Base-by-base conservation (phyloP, 345 rosid genomes). In the Eucalyptus tenuipes region DNA sequence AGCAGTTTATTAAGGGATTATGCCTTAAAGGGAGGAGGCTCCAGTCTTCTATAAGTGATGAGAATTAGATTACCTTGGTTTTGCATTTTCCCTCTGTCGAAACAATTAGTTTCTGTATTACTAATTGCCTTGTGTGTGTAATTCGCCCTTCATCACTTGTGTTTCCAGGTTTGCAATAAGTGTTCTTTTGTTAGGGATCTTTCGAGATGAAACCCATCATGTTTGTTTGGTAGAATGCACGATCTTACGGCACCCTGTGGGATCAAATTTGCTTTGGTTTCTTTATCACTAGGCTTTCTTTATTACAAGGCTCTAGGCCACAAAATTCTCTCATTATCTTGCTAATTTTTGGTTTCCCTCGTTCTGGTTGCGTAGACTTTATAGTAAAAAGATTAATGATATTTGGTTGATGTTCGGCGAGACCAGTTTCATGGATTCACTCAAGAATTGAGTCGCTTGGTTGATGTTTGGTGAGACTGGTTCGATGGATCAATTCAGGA, bases 111-210 rank as follows among this genome's bases (percentile, higher is more conserved):
- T 17, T 71, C 8, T 33, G 14, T 2, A 37, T 37, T 37, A 37
- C 45, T 18, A 71, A 71, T 10, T 52, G 25, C 44, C 81, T 18
- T 17, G 45, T 37, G 45, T 20, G 11, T 37, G 7, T 33, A 71
- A 71, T 37, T 71, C 44, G 45, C 22, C 45, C 81, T 24, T 85
- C 33, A 7, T 87, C 57, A 25, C 68, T 10, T 53, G 25, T 89
- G 4, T 64, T 96, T 40, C 99, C 97, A 1, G 95, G 96, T 15
- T 90, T 97, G 85, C 86, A 61, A 97, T 96, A 92, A 94, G 97
- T 87, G n/a, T 86, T 44, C 9, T 86, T 37, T 25, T 86, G 31
- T 87, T 4, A 48, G 66, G 64, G 25, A 64, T 49, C 68, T 86
- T 44, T 37, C 27, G 57, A 52, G 47, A 18, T 20, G 45, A 71